Evolutionary conservation across 345 rosid genomes (phyloP).

Genomic region (Geranium rotundifolium): DNA sequence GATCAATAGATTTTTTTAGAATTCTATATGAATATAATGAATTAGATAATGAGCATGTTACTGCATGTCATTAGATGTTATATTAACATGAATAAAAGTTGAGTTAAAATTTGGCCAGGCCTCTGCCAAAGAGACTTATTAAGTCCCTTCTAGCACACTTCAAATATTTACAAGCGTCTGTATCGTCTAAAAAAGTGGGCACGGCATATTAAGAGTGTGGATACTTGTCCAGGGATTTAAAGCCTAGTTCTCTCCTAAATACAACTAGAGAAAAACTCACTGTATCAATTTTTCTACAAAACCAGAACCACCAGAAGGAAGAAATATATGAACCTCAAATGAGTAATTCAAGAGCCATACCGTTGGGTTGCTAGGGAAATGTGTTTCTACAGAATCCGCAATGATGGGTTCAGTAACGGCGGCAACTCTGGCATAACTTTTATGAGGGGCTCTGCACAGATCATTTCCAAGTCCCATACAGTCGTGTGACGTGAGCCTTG

Average conservation of each 20-base stretch:
- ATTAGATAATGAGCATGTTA: not conserved
- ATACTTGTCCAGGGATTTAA: too few relatives aligned
- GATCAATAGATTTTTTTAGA: not conserved
- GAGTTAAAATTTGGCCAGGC: not conserved
- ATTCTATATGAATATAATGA: not conserved
- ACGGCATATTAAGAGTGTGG: too few relatives aligned
- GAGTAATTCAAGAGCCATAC: constrained; percentile 16
- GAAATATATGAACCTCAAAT: not conserved
- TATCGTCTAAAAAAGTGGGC: not conserved
- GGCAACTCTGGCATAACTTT: constrained; percentile 29
- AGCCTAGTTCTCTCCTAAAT: too few relatives aligned
- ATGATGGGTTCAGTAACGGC: constrained; percentile 30
- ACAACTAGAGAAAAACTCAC: too few relatives aligned
- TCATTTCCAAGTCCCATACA: constrained; percentile 16
- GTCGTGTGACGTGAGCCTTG: constrained; percentile 27
- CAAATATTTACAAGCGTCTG: not conserved
- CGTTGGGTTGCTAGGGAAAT: constrained; percentile 22
- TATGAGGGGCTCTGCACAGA: constrained; percentile 17
- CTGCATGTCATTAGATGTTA: not conserved
- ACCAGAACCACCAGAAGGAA: not conserved
- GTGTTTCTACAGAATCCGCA: constrained; percentile 15
- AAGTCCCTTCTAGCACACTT: not conserved
- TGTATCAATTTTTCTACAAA: not conserved
- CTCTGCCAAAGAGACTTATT: not conserved
- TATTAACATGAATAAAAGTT: not conserved